These are phyloP conservation scores for Albifimbria verrucaria DNA, from an alignment of 2,329 filamentous ascomycete genomes.

Conservation along the genomic window DNA sequence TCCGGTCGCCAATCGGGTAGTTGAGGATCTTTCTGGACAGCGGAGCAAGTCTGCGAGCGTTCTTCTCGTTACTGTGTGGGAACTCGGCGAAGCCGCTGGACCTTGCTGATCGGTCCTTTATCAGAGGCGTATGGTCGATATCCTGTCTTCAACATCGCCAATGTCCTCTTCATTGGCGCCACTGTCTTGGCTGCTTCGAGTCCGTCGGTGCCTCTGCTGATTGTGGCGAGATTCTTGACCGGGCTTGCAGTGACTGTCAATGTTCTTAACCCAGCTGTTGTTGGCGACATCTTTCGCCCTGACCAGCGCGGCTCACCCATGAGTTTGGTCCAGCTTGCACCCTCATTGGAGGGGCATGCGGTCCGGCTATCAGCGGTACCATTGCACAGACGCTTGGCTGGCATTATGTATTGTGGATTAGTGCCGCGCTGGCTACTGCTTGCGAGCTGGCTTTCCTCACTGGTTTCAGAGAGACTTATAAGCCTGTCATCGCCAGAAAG, in stretches of 20 bases:
- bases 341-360: constrained; percentile 56
- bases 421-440: constrained; percentile 40
- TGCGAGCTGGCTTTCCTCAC: constrained; percentile 50
- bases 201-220: constrained; percentile 42
- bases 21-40: constrained; percentile 40
- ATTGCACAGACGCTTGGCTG: constrained; percentile 54
- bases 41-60: constrained; percentile 45
- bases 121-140: constrained; percentile 59
- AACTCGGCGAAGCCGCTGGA: constrained; percentile 63
- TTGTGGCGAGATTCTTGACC: constrained; percentile 53
- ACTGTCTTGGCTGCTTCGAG: constrained; percentile 45
- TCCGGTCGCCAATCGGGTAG: constrained; percentile 49
- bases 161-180: constrained; percentile 46
- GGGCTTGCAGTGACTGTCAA: constrained; percentile 63
- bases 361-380: constrained; percentile 51
- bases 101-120: constrained; percentile 59
- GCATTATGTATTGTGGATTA: constrained; percentile 50
- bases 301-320: constrained; percentile 58
- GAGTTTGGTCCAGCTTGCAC: constrained; percentile 54
- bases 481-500: constrained; percentile 42
- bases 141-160: constrained; percentile 51
- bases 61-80: constrained; percentile 68
- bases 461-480: constrained; percentile 59
- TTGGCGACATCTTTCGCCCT: constrained; percentile 59
- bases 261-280: constrained; percentile 60